Evolutionary conservation across 805 yeast species (phyloP).

Genomic region (Monosporozyma siamensis): DNA sequence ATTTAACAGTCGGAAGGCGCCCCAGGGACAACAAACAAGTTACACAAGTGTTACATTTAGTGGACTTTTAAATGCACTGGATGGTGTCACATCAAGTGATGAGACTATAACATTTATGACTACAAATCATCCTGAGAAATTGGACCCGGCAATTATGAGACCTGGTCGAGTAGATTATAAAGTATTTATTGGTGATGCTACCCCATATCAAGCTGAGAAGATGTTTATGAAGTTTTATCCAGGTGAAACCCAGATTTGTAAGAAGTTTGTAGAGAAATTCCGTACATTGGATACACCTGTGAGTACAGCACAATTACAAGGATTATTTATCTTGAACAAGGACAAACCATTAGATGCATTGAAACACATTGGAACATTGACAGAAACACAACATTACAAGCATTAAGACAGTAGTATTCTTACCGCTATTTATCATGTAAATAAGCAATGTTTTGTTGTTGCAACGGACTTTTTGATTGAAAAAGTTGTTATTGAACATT

Average conservation of each 20-base stretch:
- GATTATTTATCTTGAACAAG: constrained; percentile 87
- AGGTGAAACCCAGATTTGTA: constrained; percentile 44
- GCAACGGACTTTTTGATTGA: too few species aligned
- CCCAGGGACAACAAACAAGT: constrained; percentile 48
- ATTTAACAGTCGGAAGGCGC: constrained; percentile 70
- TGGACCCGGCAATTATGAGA: constrained; percentile 87
- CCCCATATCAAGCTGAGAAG: constrained; percentile 61
- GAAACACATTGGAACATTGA: constrained; percentile 41
- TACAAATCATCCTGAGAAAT: constrained; percentile 88
- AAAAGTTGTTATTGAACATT: too few species aligned
- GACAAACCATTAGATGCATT: constrained; percentile 71
- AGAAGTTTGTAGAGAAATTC: constrained; percentile 25
- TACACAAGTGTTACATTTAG: constrained; percentile 91
- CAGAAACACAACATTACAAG: constrained; percentile 18
- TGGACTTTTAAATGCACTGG: constrained; percentile 86
- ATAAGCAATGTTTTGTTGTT: too few species aligned
- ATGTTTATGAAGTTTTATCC: constrained; percentile 89
- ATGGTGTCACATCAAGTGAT: constrained; percentile 96
- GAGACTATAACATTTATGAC: constrained; percentile 97
- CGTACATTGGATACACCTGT: constrained; percentile 21
- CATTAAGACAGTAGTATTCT: too few species aligned
- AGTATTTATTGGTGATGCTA: constrained; percentile 78
- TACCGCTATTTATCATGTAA: constrained; percentile 16
- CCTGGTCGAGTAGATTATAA: constrained; percentile 93
- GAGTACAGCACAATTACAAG: constrained; percentile 92